Evolutionary conservation across 2,329 filamentous ascomycete species (phyloP).

Genomic region (Emericellopsis atlantica): DNA sequence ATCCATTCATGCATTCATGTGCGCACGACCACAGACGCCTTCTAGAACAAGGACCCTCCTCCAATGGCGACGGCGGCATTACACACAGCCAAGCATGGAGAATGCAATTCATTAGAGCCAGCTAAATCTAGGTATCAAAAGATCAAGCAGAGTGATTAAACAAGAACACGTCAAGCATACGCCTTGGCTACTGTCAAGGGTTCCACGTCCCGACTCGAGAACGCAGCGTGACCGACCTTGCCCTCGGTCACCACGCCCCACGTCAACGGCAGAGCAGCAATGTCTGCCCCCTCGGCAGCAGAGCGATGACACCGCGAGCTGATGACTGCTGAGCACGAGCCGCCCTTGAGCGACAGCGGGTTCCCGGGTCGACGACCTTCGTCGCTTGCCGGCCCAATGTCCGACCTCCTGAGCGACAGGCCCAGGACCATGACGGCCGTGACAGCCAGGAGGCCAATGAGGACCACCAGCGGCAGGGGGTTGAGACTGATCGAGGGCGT

Average conservation of each 20-base stretch:
- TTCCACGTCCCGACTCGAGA: constrained; percentile 21
- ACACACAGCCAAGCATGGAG: too few relatives aligned
- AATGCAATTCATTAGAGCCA: too few relatives aligned
- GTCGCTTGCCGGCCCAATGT: constrained; percentile 16
- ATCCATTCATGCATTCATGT: too few relatives aligned
- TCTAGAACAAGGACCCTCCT: too few relatives aligned
- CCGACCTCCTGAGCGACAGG: constrained; percentile 26
- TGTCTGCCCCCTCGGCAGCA: constrained; percentile 12
- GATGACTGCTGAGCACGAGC: constrained; percentile 38
- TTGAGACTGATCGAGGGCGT: constrained; percentile 24
- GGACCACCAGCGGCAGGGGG: constrained; percentile 25
- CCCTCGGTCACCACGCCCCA: constrained; percentile 32
- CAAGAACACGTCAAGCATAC: constrained; percentile 7
- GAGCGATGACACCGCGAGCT: constrained; percentile 32
- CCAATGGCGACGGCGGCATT: too few relatives aligned
- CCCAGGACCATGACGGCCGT: constrained; percentile 19
- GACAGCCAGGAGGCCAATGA: constrained; percentile 25
- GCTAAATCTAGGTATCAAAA: too few relatives aligned
- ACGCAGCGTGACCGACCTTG: constrained; percentile 29
- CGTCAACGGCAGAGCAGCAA: constrained; percentile 23
- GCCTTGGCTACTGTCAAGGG: constrained; percentile 12
- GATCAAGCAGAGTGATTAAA: too few relatives aligned
- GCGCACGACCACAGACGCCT: too few relatives aligned
- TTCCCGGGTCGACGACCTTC: constrained; percentile 27
- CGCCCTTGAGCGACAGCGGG: constrained; percentile 32